Conservation (phyloP, 352 stramenopile genomes). For the Globisporangium nodosum region DNA sequence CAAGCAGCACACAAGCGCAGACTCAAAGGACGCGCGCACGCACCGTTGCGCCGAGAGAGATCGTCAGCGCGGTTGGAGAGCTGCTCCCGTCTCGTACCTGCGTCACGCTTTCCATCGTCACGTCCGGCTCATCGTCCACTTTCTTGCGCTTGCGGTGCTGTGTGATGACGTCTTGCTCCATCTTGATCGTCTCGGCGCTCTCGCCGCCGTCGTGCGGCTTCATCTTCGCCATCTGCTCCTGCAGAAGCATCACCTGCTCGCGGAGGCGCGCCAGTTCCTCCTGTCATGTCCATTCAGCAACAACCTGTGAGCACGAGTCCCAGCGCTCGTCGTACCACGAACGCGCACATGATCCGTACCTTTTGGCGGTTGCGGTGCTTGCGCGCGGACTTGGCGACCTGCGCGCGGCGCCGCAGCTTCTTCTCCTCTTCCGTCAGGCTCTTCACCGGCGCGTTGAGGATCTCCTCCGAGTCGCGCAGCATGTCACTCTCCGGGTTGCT, state of each 20-base stretch:
- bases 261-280: conserved; percentile 67
- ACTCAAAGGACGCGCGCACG: background rate
- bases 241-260: conserved; percentile 66
- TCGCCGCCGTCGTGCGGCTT: conserved; percentile 30
- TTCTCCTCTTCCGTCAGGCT: conserved; percentile 83
- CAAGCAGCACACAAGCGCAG: background rate
- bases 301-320: background rate
- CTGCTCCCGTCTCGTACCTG: conserved; percentile 6
- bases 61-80: conserved; percentile 17
- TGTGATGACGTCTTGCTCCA: conserved; percentile 52
- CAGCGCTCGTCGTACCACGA: background rate
- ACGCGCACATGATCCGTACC: conserved; percentile 7
- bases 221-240: conserved; percentile 79
- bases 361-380: conserved; percentile 83
- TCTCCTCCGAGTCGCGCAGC: conserved; percentile 61
- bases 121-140: conserved; percentile 32
- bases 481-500: conserved; percentile 33
- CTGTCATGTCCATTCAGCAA: conserved; percentile 2
- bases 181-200: conserved; percentile 35
- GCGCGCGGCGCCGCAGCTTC: conserved; percentile 67
- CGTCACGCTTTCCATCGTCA: conserved; percentile 18
- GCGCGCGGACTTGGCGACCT: conserved; percentile 77
- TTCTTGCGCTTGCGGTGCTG: conserved; percentile 75
- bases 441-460: conserved; percentile 75
- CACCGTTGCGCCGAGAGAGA: conserved; percentile 18